Evolutionary conservation across 2,329 filamentous ascomycete species (phyloP).

Genomic region (Ceratocystis lukuohia): DNA sequence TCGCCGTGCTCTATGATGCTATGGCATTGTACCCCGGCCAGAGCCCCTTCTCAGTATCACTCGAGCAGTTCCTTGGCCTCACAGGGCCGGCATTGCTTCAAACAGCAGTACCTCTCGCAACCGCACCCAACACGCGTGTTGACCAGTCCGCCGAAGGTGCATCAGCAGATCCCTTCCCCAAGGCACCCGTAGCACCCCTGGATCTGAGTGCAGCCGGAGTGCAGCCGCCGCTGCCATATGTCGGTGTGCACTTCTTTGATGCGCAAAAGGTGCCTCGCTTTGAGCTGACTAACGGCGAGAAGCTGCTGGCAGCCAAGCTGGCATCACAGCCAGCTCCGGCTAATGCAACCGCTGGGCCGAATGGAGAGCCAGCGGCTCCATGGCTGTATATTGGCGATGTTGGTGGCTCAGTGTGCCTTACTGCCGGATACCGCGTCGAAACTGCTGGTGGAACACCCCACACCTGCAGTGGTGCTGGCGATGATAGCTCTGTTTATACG

Average conservation of each 20-base stretch:
- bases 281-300: slow-evolving; percentile 33
- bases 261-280: slow-evolving; percentile 43
- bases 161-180: slow-evolving; percentile 35
- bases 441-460: slow-evolving; percentile 21
- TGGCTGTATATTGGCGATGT: slow-evolving; percentile 17
- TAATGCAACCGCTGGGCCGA: slow-evolving; percentile 5
- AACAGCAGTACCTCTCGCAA: slow-evolving; percentile 36
- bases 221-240: slow-evolving; percentile 28
- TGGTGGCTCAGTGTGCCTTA: slow-evolving; percentile 9
- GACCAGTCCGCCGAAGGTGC: slow-evolving; percentile 29
- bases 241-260: slow-evolving; percentile 59
- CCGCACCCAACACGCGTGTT: slow-evolving; percentile 25
- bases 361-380: slow-evolving; percentile 12
- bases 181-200: slow-evolving; percentile 27
- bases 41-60: slow-evolving; percentile 28
- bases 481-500: slow-evolving; percentile 39
- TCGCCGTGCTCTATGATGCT: slow-evolving; percentile 48
- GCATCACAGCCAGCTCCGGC: slow-evolving; percentile 26
- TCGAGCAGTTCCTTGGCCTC: slow-evolving; percentile 26
- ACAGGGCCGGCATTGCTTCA: slow-evolving; percentile 30
- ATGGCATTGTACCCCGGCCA: slow-evolving; percentile 38
- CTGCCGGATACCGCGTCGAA: slow-evolving; percentile 17
- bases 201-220: slow-evolving; percentile 29
- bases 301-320: slow-evolving; percentile 37
- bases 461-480: slow-evolving; percentile 22